Conservation (phyloP, 257 asterid species). For the Agastache rugosa region DNA sequence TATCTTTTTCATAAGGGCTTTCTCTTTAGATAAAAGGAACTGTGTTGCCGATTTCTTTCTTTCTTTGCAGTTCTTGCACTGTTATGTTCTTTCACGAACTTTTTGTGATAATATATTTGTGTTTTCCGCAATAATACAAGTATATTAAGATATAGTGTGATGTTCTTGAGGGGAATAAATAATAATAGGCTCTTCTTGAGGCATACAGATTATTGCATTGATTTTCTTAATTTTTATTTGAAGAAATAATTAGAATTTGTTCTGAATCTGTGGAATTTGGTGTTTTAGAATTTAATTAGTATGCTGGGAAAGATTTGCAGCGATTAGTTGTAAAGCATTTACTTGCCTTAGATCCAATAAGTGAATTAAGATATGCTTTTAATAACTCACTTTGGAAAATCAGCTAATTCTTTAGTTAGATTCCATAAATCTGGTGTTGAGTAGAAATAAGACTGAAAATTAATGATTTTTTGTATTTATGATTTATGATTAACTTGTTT, state of each 20-base stretch:
- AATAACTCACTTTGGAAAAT: neutral
- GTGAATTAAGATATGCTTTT: neutral
- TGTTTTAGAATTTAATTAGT: neutral
- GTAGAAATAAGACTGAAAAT: neutral
- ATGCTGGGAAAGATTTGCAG: neutral
- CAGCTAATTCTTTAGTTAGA: neutral
- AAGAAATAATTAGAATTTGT: neutral
- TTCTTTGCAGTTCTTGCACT: neutral
- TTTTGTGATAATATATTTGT: neutral
- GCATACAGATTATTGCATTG: neutral
- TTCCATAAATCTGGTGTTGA: neutral
- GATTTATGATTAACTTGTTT: neutral
- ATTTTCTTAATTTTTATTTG: neutral
- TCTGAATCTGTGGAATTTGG: neutral
- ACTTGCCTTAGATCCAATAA: too few species aligned
- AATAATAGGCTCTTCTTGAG: neutral
- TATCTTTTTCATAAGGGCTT: neutral
- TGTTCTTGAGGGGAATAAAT: neutral
- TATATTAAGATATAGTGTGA: neutral
- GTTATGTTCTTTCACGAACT: neutral
- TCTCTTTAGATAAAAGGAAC: neutral
- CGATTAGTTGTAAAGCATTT: neutral
- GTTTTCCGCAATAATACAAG: neutral
- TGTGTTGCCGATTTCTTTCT: neutral
- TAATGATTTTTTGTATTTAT: neutral